phyloP scores from a whole-genome alignment of 768 basidiomycete species.

The Suillus bovinus region DNA sequence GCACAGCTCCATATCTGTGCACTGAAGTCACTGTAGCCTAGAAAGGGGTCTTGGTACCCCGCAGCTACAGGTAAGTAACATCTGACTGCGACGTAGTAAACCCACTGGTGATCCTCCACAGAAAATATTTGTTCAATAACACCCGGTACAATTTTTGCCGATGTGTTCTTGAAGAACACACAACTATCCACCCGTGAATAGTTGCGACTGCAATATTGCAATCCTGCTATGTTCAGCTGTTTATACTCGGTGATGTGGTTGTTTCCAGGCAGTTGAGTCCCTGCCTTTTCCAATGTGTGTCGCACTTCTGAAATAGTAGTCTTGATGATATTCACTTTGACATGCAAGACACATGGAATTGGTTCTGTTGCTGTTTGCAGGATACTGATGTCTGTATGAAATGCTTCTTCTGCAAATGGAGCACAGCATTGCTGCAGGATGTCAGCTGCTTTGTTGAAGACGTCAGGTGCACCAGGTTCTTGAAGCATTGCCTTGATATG shows the following conservation, averaged over 20 bases:
- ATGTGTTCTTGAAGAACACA: conserved; percentile 8
- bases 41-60: conserved; percentile 10
- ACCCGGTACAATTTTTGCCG: neutral
- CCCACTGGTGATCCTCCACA: neutral
- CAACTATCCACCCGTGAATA: neutral
- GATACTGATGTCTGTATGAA: conserved; percentile 1
- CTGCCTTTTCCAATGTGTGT: neutral
- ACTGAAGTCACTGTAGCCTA: conserved; percentile 10
- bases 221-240: neutral
- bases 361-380: neutral
- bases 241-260: neutral
- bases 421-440: conserved; percentile 5
- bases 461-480: neutral
- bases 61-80: conserved; percentile 9
- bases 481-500: conserved; percentile 12
- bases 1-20: conserved; percentile 4
- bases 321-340: neutral
- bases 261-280: neutral
- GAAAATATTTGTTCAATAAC: conserved; percentile 11
- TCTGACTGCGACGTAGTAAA: conserved; percentile 3
- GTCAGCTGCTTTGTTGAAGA: neutral
- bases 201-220: conserved; percentile 8
- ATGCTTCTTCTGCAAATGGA: neutral
- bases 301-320: neutral
- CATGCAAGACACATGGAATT: neutral